Conservation (phyloP, 257 asterid genomes). For the Pogostemon cablin region DNA sequence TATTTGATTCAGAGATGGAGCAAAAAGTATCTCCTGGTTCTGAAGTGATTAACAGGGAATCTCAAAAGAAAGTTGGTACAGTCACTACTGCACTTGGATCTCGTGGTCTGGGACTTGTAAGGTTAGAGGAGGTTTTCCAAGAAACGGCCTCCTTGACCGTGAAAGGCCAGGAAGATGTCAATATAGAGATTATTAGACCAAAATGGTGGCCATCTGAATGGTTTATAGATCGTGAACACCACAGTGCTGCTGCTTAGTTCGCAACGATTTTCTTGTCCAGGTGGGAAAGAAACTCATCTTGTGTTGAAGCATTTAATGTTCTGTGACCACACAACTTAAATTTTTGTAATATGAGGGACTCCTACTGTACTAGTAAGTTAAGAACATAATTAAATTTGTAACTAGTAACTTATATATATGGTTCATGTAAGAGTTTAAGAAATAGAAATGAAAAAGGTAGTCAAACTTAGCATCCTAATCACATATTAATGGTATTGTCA, state of each 20-base stretch:
- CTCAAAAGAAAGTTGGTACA: constrained; percentile 64
- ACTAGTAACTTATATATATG: too few species aligned
- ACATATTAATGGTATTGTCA: too few species aligned
- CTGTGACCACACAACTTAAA: neutral
- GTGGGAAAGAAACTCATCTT: neutral
- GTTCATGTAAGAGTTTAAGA: too few species aligned
- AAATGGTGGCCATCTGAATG: constrained; percentile 97
- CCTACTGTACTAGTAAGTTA: neutral
- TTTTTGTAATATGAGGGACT: constrained; percentile 10
- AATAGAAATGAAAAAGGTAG: too few species aligned
- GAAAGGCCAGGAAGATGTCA: constrained; percentile 59
- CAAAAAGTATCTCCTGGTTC: constrained; percentile 67
- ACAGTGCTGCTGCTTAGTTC: constrained; percentile 46
- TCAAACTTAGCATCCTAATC: too few species aligned
- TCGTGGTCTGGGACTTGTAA: constrained; percentile 70
- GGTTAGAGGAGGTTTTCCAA: constrained; percentile 67
- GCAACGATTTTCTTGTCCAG: neutral
- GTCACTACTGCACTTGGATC: constrained; percentile 78
- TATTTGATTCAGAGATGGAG: constrained; percentile 48
- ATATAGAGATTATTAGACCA: constrained; percentile 60
- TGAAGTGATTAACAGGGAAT: constrained; percentile 51
- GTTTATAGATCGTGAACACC: constrained; percentile 45
- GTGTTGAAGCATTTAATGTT: neutral
- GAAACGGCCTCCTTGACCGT: constrained; percentile 45
- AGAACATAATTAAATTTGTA: neutral